A percentile compares a stretch with the other conserved stretches of the same genome.
These are phyloP conservation scores for Beauveria varroae DNA, from an alignment of 2,329 filamentous ascomycete genomes.

Conservation along the genomic window DNA sequence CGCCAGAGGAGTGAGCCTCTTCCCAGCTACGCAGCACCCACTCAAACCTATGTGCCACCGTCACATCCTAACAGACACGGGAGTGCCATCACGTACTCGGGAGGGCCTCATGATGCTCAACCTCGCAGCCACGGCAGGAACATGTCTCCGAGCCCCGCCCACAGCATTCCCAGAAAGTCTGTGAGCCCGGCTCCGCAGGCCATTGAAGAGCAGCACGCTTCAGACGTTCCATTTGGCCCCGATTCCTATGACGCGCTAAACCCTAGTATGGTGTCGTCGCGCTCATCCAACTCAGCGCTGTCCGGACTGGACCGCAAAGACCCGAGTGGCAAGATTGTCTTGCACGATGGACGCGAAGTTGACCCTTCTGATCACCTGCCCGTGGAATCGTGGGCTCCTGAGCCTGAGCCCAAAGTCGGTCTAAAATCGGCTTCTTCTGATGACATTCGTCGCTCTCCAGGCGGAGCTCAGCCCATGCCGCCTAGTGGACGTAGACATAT, in stretches of 20 bases:
- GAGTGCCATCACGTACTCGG: constrained; percentile 30
- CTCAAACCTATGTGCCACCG: constrained; percentile 29
- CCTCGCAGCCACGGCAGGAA: constrained; percentile 32
- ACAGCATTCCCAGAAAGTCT: constrained; percentile 61
- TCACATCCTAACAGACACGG: constrained; percentile 38
- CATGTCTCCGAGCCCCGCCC: constrained; percentile 35
- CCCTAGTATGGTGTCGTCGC: constrained; percentile 39
- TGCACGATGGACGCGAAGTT: constrained; percentile 66
- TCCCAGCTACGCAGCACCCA: constrained; percentile 19
- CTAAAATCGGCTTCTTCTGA: constrained; percentile 22
- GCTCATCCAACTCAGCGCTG: constrained; percentile 22
- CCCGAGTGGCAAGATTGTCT: constrained; percentile 62
- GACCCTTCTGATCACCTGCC: constrained; percentile 77
- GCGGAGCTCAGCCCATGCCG: constrained; percentile 46
- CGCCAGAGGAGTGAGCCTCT: constrained; percentile 28
- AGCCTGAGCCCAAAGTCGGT: constrained; percentile 50
- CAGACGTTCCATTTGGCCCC: constrained; percentile 63
- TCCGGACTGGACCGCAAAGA: constrained; percentile 36
- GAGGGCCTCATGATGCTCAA: constrained; percentile 18
- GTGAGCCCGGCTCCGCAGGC: constrained; percentile 60
- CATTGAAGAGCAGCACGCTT: constrained; percentile 42
- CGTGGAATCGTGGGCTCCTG: constrained; percentile 68
- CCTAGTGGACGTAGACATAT: constrained; percentile 44
- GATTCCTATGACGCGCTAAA: constrained; percentile 71
- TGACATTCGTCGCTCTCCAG: constrained; percentile 37